These are phyloP conservation scores for Talaromyces sp. DNA, from an alignment of 2,329 filamentous ascomycete species.

Conservation along the genomic window DNA sequence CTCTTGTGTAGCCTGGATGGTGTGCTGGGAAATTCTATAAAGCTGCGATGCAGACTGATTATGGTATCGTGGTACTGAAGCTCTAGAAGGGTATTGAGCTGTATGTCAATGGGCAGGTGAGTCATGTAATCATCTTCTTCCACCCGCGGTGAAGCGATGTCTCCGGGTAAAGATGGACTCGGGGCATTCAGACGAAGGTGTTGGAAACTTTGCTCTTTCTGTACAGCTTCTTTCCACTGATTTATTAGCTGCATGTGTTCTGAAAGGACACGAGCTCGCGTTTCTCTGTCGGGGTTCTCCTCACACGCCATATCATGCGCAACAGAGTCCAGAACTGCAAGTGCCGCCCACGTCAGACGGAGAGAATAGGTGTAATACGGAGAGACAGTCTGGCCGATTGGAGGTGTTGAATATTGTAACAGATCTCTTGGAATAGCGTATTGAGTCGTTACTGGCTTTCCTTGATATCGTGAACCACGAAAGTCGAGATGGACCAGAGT, in stretches of 20 bases:
- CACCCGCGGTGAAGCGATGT: background rate
- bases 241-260: background rate
- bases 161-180: background rate
- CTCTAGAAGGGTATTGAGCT: slow-evolving; percentile 8
- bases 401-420: background rate
- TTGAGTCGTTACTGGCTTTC: slow-evolving; percentile 13
- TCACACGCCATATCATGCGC: background rate
- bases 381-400: background rate
- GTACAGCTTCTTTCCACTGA: background rate
- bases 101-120: slow-evolving; percentile 4
- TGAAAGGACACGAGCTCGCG: background rate
- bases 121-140: slow-evolving; percentile 1
- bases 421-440: background rate
- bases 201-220: background rate
- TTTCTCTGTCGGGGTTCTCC: background rate
- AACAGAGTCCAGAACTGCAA: background rate
- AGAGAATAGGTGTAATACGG: background rate
- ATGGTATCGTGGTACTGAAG: slow-evolving; percentile 16
- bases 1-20: slow-evolving; percentile 3
- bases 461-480: slow-evolving; percentile 15
- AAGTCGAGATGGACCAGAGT: slow-evolving; percentile 15
- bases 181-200: background rate
- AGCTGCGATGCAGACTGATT: slow-evolving; percentile 14
- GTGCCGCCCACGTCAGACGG: background rate
- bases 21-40: slow-evolving; percentile 15